Evolutionary conservation across 2,329 filamentous ascomycete species (phyloP), one percentile per base, ranked within the genome.

Genomic region (Aspergillus hortae): DNA sequence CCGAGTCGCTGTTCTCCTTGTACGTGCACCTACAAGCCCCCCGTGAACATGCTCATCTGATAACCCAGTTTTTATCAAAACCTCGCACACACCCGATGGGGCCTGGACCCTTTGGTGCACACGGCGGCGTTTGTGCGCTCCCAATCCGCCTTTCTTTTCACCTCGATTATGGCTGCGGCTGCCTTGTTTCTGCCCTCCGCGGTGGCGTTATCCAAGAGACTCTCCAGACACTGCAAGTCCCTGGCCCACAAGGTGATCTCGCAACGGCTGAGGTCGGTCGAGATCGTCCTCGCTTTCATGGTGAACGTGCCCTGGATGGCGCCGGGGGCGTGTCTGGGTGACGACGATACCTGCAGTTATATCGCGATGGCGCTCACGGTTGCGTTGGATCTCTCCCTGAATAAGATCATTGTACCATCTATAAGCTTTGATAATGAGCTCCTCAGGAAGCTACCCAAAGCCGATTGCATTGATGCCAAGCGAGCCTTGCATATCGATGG

Each of bases 241-340:
- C 77, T 90, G 3, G 86, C 84, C 0, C 80, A 84, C 23, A 77
- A 80, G 25, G 79, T 89, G 41, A 83, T 86, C 46, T 71, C 77
- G 0, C 78, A 80, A 43, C 81, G 85, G 2, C 80, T 84, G 61
- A 80, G 85, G 51, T 90, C 87, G 0, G 85, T 88, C 5, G 87
- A 90, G 64, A 88, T 90, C 51, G 83, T 90, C 0, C 72, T 90
- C 1, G 87, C 84, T 0, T 89, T 89, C 62, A 86, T 90, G 82
- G 80, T 88, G 30, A 89, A 89, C 55, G 80, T 90, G 6, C 87
- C 87, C 0, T 90, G 87, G 87, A 88, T 89, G 80, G 84, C 84
- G 2, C 64, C 67, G 9, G 68, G 66, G 4, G 60, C 60, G 21
- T 57, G 58, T 40, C 49, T 70, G 14, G 68, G 67, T 0, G 86